Evolutionary conservation across 257 asterid species (phyloP).

Genomic region (Cordia subcordata): DNA sequence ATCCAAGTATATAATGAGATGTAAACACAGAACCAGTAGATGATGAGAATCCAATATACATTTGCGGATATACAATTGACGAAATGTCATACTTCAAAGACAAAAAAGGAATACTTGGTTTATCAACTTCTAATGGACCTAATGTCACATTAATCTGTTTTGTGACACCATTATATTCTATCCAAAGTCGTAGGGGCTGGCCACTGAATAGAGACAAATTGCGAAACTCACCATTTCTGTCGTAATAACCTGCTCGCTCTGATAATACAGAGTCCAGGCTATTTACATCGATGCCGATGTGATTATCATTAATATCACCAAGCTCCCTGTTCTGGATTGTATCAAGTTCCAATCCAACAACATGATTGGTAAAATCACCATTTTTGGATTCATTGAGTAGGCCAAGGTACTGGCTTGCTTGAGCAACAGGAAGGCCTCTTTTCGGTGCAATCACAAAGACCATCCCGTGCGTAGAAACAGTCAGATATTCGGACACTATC

Average conservation of each 20-base stretch:
- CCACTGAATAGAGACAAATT: conserved; percentile 37
- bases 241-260: conserved; percentile 11
- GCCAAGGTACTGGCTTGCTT: conserved; percentile 8
- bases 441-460: conserved; percentile 16
- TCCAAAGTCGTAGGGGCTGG: conserved; percentile 13
- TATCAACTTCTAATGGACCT: conserved; percentile 5
- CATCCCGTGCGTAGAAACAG: conserved; percentile 33
- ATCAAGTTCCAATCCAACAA: conserved; percentile 26
- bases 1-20: conserved; percentile 18
- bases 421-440: conserved; percentile 13
- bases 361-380: conserved; percentile 10
- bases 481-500: conserved; percentile 7
- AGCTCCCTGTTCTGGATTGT: conserved; percentile 11
- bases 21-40: background rate
- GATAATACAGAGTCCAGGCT: background rate
- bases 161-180: conserved; percentile 8
- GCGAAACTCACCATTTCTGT: background rate
- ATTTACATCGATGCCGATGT: conserved; percentile 22
- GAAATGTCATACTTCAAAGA: conserved; percentile 14
- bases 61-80: background rate
- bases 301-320: conserved; percentile 21
- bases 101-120: conserved; percentile 15
- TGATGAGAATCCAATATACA: conserved; percentile 22
- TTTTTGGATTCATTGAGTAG: conserved; percentile 9
- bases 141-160: conserved; percentile 14